Base-by-base conservation (phyloP, 75 land plant species). In the Cryptomeria japonica region DNA sequence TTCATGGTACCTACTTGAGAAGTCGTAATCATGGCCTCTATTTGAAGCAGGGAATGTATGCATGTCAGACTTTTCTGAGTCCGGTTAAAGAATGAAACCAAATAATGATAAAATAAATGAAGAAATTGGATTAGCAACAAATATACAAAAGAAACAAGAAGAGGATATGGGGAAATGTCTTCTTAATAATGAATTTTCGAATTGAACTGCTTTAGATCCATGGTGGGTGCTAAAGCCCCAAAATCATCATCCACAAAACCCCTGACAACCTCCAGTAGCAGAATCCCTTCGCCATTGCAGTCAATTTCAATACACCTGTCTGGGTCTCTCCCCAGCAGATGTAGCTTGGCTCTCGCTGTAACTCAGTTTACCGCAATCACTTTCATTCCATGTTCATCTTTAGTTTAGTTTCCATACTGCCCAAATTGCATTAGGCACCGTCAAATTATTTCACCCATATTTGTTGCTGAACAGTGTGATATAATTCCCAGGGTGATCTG, bases 261-360 rank as follows among this genome's bases (percentile, higher is more conserved):
- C 1, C 90, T 87, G 53, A 72, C 88, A 8, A 91, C 95, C 88
- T 91, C 94, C 8, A 94, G 91, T 19, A 93, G 87, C 22, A 91
- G 87, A 2, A 89, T 92, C 2, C 94, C 94, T 15, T 89, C 88
- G 55, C 77, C 93, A 37, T 90, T 88, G 85, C 93, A 93, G 56
- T 92, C 53, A 46, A 94, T 91, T 91, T 92, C 91, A 34, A 92
- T 84, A 16, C 93, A 41, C 28, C 91, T 90, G 18, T 89, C 85
- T 18, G 85, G 86, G 64, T 86, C 90, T 70, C 89, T 31, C 15
- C 38, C 42, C 38, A 94, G 87, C 5, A 44, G 2, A 44, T 44
- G 46, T 5, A 44, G 7, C 3, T 44, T 44, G 46, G 46, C 46
- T 44, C 46, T 44, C 46, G 46, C 2, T 2, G 46, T 44, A 44